phyloP scores from a whole-genome alignment of 345 rosid genomes.

The Eucalyptus albens region DNA sequence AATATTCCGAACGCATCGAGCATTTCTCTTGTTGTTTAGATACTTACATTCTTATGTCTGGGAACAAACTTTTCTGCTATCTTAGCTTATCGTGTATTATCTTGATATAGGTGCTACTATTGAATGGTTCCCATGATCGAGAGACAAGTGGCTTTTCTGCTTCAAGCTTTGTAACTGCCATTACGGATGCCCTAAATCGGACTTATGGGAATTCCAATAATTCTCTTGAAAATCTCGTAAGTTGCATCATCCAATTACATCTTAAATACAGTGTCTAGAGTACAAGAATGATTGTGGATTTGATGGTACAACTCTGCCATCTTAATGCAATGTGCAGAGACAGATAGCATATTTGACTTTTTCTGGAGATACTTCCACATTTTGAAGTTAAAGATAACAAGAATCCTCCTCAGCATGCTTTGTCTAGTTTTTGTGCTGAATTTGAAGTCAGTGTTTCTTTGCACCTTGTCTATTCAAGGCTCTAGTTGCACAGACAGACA shows the following conservation, averaged over 20 bases:
- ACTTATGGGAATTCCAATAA: constrained; percentile 60
- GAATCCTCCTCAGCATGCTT: not conserved
- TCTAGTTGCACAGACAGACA: not conserved
- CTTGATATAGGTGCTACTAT: constrained; percentile 44
- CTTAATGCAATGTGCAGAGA: not conserved
- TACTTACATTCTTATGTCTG: not conserved
- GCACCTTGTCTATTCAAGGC: not conserved
- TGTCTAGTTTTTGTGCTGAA: not conserved
- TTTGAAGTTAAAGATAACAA: not conserved
- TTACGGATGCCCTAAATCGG: constrained; percentile 69
- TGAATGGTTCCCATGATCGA: constrained; percentile 78
- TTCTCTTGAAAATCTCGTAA: constrained; percentile 46
- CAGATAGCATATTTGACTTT: not conserved
- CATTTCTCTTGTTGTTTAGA: not conserved
- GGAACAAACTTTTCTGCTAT: not conserved
- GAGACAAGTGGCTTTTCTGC: constrained; percentile 77
- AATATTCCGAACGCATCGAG: not conserved
- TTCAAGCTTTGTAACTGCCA: constrained; percentile 70
- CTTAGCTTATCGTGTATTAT: not conserved
- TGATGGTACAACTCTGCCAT: not conserved
- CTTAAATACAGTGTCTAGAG: not conserved
- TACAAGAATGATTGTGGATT: not conserved
- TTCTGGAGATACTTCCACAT: not conserved
- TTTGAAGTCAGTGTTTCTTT: not conserved
- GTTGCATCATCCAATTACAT: constrained; percentile 3